Conservation (phyloP, 768 basidiomycete species). For the Mrakia frigida region DNA sequence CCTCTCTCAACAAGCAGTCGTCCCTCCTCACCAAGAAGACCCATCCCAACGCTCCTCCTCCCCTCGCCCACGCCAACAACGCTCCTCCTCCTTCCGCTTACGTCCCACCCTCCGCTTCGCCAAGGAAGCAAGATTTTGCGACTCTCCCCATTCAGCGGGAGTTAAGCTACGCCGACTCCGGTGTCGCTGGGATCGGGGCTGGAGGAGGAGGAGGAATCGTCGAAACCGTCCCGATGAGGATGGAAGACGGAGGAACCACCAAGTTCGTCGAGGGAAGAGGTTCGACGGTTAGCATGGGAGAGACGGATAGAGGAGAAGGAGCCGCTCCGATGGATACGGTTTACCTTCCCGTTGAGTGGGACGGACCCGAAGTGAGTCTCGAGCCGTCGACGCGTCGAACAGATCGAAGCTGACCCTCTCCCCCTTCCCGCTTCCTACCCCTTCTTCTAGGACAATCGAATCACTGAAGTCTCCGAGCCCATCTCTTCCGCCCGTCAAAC, state of each 20-base stretch:
- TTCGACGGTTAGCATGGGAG: conserved; percentile 8
- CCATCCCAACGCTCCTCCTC: neutral
- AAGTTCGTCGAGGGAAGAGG: neutral
- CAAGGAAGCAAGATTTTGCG: conserved; percentile 2
- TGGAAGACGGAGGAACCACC: neutral
- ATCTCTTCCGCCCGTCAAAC: neutral
- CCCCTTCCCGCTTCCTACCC: neutral
- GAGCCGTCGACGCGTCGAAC: neutral
- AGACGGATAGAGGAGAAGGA: neutral
- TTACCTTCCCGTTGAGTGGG: neutral
- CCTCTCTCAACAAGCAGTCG: neutral
- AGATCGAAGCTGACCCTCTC: neutral
- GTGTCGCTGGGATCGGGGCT: neutral
- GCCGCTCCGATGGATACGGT: neutral
- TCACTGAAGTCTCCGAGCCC: neutral
- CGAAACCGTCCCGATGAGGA: neutral
- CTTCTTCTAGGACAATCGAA: neutral
- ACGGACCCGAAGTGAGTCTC: neutral
- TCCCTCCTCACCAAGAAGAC: neutral
- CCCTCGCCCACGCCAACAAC: no score
- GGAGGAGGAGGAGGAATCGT: neutral
- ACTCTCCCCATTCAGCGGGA: neutral
- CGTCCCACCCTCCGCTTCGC: neutral
- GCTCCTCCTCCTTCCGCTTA: neutral
- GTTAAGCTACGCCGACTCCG: neutral